phyloP scores from a whole-genome alignment of 495 filamentous ascomycete species.

The Thermochaetoides thermophila region DNA sequence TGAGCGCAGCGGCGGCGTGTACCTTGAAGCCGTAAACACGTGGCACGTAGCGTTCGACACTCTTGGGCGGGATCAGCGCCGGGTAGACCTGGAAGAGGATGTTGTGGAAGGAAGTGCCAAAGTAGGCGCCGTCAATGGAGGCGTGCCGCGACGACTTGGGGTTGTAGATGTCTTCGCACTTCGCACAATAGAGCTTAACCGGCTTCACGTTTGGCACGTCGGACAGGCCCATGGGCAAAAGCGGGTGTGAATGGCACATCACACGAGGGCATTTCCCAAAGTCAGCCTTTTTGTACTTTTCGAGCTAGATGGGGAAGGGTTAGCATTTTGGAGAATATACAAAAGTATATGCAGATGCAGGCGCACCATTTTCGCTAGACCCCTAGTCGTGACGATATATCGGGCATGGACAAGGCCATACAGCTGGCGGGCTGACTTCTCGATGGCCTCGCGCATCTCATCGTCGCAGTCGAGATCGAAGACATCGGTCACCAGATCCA shows the following conservation, averaged over 20 bases:
- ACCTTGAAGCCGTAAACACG: conserved; percentile 89
- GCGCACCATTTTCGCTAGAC: conserved; percentile 86
- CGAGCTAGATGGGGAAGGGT: conserved; percentile 44
- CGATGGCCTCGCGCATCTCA: conserved; percentile 92
- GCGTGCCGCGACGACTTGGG: conserved; percentile 95
- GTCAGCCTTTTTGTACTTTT: conserved; percentile 96
- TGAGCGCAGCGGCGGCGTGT: conserved; percentile 74
- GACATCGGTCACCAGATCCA: conserved; percentile 98
- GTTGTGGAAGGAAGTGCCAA: conserved; percentile 94
- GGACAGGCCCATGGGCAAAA: conserved; percentile 84
- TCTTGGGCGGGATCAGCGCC: conserved; percentile 72
- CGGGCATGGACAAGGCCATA: conserved; percentile 94
- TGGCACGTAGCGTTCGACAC: conserved; percentile 69
- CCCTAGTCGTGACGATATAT: conserved; percentile 93
- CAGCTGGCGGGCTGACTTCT: conserved; percentile 90
- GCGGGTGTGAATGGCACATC: conserved; percentile 76
- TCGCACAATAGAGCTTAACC: conserved; percentile 91
- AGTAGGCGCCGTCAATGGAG: conserved; percentile 93
- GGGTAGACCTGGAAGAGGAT: conserved; percentile 98
- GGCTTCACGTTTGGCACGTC: conserved; percentile 73
- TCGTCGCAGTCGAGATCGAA: conserved; percentile 99
- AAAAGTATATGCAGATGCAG: neutral
- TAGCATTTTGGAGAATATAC: neutral
- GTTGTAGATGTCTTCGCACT: conserved; percentile 97
- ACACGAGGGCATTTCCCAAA: conserved; percentile 98